phyloP scores from a whole-genome alignment of 768 basidiomycete species.

The Boletus sp. region DNA sequence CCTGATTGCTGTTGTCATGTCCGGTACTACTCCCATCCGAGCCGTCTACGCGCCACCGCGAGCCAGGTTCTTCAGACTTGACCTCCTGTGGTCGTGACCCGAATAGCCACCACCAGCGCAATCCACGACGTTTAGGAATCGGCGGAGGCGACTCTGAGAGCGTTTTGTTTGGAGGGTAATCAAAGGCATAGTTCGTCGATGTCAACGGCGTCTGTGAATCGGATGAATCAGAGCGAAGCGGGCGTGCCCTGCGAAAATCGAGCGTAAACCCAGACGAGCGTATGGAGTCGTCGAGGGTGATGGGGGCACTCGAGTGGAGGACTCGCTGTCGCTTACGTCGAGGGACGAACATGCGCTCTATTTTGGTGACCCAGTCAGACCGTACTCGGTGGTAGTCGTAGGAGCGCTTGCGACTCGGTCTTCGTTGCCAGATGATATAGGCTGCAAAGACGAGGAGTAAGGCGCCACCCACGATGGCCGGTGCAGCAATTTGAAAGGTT shows the following conservation, averaged over 20 bases:
- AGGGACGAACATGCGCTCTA: slow-evolving; percentile 17
- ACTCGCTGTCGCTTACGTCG: slow-evolving; percentile 15
- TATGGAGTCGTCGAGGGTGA: slow-evolving; percentile 28
- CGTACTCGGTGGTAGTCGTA: slow-evolving; percentile 15
- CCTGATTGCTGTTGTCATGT: slow-evolving; percentile 16
- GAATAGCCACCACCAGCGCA: slow-evolving; percentile 28
- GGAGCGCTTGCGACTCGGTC: slow-evolving; percentile 1
- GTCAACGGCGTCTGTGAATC: slow-evolving; percentile 32
- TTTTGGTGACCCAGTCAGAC: slow-evolving; percentile 11
- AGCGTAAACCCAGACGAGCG: neutral
- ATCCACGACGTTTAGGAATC: neutral
- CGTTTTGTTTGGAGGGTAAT: slow-evolving; percentile 10
- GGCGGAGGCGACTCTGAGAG: slow-evolving; percentile 4
- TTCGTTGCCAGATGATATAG: slow-evolving; percentile 27
- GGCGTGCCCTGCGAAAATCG: slow-evolving; percentile 9
- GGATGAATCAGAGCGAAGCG: slow-evolving; percentile 22
- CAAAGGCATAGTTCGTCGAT: neutral
- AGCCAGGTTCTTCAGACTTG: slow-evolving; percentile 20
- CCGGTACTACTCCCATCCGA: slow-evolving; percentile 23
- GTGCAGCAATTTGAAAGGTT: slow-evolving; percentile 34
- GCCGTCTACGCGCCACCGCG: slow-evolving; percentile 26
- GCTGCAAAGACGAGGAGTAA: slow-evolving; percentile 24
- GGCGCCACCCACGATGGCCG: slow-evolving; percentile 33
- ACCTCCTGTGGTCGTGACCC: slow-evolving; percentile 27
- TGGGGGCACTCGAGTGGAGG: slow-evolving; percentile 9